Percentiles rank a stretch among this genome's conserved stretches.
Conservation (phyloP, 768 basidiomycete genomes). For the Tulasnella sp. region DNA sequence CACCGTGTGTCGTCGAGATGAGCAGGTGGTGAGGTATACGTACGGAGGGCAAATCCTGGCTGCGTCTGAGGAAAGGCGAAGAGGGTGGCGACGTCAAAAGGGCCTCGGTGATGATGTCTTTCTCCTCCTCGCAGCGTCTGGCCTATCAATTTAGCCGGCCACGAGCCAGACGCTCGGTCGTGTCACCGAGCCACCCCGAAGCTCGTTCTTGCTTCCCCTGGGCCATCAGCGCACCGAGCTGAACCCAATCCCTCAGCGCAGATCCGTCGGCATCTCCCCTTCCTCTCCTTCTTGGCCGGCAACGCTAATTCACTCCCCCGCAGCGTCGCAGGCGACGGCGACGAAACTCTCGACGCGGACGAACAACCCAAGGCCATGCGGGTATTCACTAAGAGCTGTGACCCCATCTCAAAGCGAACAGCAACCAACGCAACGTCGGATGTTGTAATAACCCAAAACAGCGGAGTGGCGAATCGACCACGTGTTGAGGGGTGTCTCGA, state of each 20-base stretch:
- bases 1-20: neutral
- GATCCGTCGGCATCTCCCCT: conserved; percentile 3
- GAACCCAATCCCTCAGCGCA: neutral
- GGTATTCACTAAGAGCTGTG: neutral
- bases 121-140: neutral
- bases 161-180: neutral
- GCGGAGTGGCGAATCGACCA: neutral
- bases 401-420: neutral
- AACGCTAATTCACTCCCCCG: neutral
- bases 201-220: neutral
- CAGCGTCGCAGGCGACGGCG: neutral
- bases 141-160: neutral
- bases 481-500: neutral
- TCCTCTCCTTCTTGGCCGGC: neutral
- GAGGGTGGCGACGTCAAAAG: neutral
- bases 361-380: neutral
- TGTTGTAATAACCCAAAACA: conserved; percentile 6
- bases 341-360: neutral
- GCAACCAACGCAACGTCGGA: neutral
- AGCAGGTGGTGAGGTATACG: conserved; percentile 3
- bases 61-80: neutral
- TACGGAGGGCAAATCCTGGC: neutral
- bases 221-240: neutral
- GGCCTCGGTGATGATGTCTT: neutral
- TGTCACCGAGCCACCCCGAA: neutral